Percentiles rank a stretch among this genome's conserved stretches.
Conservation (phyloP, 179 eudicot species). For the Beta macrorhiza region DNA sequence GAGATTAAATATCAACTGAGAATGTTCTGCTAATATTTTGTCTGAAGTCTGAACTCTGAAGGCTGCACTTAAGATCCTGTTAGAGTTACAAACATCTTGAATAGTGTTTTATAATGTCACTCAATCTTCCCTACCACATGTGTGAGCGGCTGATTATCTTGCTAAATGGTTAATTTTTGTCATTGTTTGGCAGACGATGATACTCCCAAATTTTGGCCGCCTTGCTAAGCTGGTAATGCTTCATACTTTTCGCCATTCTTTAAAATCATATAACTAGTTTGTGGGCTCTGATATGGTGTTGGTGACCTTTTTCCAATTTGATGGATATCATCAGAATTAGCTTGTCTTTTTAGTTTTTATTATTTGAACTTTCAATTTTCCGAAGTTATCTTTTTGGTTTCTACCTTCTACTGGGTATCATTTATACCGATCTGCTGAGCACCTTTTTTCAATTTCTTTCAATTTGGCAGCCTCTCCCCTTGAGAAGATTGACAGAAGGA, state of each 20-base stretch:
- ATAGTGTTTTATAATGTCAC: too few relatives aligned
- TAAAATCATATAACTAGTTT: neutral
- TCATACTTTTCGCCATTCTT: neutral
- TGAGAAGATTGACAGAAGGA: slow-evolving; percentile 84
- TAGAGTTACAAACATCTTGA: neutral
- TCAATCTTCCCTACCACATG: neutral
- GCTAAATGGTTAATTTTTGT: slow-evolving; percentile 15
- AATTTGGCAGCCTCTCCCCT: slow-evolving; percentile 71
- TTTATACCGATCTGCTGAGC: neutral
- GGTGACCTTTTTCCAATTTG: neutral
- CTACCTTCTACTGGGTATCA: neutral
- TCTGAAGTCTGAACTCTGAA: neutral
- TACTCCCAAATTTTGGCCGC: slow-evolving; percentile 85
- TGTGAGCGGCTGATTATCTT: neutral
- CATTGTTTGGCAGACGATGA: slow-evolving; percentile 69
- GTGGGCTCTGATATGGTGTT: neutral
- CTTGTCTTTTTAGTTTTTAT: neutral
- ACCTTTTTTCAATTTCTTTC: slow-evolving; percentile 8
- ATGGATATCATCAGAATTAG: neutral
- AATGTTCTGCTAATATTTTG: neutral
- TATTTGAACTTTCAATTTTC: neutral
- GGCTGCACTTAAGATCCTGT: neutral
- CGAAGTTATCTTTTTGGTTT: neutral
- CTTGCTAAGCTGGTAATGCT: slow-evolving; percentile 91
- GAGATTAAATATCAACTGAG: neutral